phyloP scores from a whole-genome alignment of 768 basidiomycete species.

The Xerocomellus amylosporus region DNA sequence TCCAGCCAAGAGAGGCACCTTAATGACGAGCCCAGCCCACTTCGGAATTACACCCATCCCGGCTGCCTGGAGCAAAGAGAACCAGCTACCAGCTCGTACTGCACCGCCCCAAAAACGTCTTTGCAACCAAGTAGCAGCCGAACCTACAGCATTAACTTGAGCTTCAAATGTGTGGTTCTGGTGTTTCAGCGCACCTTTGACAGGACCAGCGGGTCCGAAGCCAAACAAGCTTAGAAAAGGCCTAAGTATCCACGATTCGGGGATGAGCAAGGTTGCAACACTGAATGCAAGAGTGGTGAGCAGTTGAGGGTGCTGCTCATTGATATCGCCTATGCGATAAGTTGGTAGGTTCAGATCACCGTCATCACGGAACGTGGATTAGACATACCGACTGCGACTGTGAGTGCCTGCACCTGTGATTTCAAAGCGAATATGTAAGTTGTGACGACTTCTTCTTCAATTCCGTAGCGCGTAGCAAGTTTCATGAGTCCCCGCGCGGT shows the following conservation, averaged over 20 bases:
- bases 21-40: slow-evolving; percentile 1
- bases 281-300: background rate
- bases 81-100: slow-evolving; percentile 8
- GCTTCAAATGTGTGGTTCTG: background rate
- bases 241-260: slow-evolving; percentile 14
- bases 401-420: slow-evolving; percentile 6
- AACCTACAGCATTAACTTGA: slow-evolving; percentile 2
- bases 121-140: slow-evolving; percentile 14
- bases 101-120: background rate
- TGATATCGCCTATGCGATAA: slow-evolving; percentile 12
- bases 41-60: slow-evolving; percentile 9
- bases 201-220: slow-evolving; percentile 14
- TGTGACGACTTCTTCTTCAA: slow-evolving; percentile 3
- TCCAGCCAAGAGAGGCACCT: background rate
- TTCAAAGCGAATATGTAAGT: slow-evolving; percentile 4
- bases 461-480: background rate
- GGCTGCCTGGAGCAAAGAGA: slow-evolving; percentile 14
- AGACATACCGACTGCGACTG: slow-evolving; percentile 9
- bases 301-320: slow-evolving; percentile 10
- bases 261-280: slow-evolving; percentile 7
- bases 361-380: background rate
- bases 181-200: slow-evolving; percentile 3
- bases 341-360: background rate
- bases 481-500: background rate
- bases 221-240: slow-evolving; percentile 13